These are phyloP conservation scores for Russula emetica DNA, from an alignment of 768 basidiomycete species.

Conservation along the genomic window DNA sequence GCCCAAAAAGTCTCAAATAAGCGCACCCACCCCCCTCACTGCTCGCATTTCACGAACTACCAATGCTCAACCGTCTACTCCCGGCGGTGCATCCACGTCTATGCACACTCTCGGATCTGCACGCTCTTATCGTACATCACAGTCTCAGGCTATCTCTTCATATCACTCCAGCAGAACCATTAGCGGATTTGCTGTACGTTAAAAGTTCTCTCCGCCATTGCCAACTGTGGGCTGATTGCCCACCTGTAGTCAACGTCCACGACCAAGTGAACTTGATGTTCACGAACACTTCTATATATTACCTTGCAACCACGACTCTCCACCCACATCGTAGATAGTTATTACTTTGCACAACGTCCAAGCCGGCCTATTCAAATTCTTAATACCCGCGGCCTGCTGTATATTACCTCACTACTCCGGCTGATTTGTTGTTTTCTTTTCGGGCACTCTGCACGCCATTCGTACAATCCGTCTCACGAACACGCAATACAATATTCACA, in stretches of 20 bases:
- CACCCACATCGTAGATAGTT: constrained; percentile 24
- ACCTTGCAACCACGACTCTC: constrained; percentile 13
- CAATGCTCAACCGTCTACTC: constrained; percentile 53
- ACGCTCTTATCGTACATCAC: constrained; percentile 63
- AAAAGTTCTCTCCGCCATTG: constrained; percentile 19
- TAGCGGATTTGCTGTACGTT: constrained; percentile 57
- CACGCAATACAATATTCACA: constrained; percentile 31
- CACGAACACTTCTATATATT: constrained; percentile 25
- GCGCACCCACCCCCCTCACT: constrained; percentile 82
- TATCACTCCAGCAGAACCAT: constrained; percentile 74
- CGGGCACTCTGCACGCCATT: constrained; percentile 33
- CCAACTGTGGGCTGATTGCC: constrained; percentile 26
- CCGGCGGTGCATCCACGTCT: constrained; percentile 43
- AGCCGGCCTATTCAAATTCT: constrained; percentile 22
- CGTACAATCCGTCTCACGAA: constrained; percentile 39
- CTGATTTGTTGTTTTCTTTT: constrained; percentile 38
- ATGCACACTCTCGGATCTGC: constrained; percentile 56
- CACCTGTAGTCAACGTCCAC: constrained; percentile 23
- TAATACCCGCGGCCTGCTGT: constrained; percentile 42
- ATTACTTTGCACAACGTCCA: constrained; percentile 19
- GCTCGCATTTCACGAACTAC: constrained; percentile 64
- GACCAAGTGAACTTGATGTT: constrained; percentile 29
- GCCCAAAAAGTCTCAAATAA: constrained; percentile 86
- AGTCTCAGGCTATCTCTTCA: constrained; percentile 64
- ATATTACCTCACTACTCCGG: constrained; percentile 38